Conservation (phyloP, 2,329 filamentous ascomycete species). For the Mycogone perniciosa region DNA sequence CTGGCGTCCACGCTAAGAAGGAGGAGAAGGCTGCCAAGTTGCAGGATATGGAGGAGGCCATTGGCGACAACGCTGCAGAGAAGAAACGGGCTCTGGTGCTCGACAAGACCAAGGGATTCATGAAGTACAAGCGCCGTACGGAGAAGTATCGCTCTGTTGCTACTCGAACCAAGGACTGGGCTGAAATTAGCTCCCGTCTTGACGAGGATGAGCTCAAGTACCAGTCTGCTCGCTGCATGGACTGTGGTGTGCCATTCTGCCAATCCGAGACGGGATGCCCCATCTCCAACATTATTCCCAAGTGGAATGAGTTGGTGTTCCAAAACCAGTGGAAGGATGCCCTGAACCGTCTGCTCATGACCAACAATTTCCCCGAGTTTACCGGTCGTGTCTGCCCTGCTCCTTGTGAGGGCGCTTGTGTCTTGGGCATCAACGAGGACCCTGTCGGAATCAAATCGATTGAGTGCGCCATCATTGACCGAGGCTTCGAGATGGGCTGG, state of each 20-base stretch:
- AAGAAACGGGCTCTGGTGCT: conserved; percentile 87
- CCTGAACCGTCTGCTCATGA: conserved; percentile 85
- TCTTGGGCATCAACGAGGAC: conserved; percentile 93
- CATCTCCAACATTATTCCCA: conserved; percentile 95
- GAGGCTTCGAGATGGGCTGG: conserved; percentile 97
- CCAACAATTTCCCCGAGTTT: conserved; percentile 98
- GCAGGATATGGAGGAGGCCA: conserved; percentile 84
- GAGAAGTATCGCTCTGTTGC: conserved; percentile 88
- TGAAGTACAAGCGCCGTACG: conserved; percentile 87
- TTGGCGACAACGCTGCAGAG: conserved; percentile 76
- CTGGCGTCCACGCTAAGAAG: conserved; percentile 57
- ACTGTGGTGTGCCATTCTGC: conserved; percentile 97
- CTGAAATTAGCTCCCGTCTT: conserved; percentile 78
- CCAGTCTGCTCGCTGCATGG: conserved; percentile 95
- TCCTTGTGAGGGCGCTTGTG: conserved; percentile 92
- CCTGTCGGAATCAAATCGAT: conserved; percentile 98
- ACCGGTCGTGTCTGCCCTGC: conserved; percentile 95
- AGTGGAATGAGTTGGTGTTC: conserved; percentile 84
- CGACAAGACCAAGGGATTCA: conserved; percentile 97
- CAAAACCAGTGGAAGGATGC: conserved; percentile 82
- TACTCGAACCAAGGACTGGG: conserved; percentile 87
- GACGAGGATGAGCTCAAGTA: conserved; percentile 96
- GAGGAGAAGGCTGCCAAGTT: conserved; percentile 64
- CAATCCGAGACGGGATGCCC: conserved; percentile 94
- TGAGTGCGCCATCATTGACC: conserved; percentile 95